Percentiles rank a stretch among this genome's conserved stretches.
phyloP scores from a whole-genome alignment of 2,329 filamentous ascomycete genomes.

The Exophiala viscosa region DNA sequence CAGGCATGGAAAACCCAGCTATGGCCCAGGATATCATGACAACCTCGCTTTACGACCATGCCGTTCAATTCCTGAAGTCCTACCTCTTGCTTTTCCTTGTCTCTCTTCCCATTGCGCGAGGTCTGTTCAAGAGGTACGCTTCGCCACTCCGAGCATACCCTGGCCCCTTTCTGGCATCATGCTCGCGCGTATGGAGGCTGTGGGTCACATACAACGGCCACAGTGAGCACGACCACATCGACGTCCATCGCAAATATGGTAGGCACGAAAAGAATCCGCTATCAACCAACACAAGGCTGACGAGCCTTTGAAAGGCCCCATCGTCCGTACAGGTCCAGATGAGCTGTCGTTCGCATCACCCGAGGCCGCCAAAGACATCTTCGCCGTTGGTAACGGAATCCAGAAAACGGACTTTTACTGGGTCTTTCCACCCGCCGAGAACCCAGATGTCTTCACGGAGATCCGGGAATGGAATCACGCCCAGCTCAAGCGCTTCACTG shows the following conservation, averaged over 20 bases:
- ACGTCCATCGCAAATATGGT: neutral
- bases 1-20: too few relatives aligned
- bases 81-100: too few relatives aligned
- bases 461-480: slow-evolving; percentile 37
- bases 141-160: neutral
- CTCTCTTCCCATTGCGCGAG: slow-evolving; percentile 30
- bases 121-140: neutral
- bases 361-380: slow-evolving; percentile 30
- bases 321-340: slow-evolving; percentile 34
- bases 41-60: too few relatives aligned
- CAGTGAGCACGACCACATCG: neutral
- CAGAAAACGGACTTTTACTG: slow-evolving; percentile 51
- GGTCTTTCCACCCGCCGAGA: slow-evolving; percentile 54
- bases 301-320: slow-evolving; percentile 25
- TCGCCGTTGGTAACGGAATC: slow-evolving; percentile 49
- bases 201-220: neutral
- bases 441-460: slow-evolving; percentile 57
- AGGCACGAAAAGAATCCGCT: too few relatives aligned
- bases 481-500: slow-evolving; percentile 47
- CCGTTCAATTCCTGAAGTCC: too few relatives aligned
- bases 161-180: neutral
- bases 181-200: neutral
- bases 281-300: neutral
- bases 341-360: slow-evolving; percentile 32
- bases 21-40: too few relatives aligned